Evolutionary conservation across 2,329 filamentous ascomycete species (phyloP).

Genomic region (Ceratocystis colombiana): DNA sequence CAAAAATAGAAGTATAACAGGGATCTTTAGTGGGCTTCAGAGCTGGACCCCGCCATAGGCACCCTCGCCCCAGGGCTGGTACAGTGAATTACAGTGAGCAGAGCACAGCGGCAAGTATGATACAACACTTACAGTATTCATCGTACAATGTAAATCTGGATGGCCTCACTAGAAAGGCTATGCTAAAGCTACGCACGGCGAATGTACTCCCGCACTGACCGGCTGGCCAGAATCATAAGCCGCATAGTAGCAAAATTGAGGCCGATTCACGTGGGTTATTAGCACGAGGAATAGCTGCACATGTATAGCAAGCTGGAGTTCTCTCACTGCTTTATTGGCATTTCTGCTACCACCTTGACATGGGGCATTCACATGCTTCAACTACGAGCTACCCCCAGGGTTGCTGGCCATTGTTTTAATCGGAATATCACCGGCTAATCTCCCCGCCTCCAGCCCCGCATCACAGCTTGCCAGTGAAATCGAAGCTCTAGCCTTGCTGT

Average conservation of each 20-base stretch:
- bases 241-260: not conserved
- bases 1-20: conserved; percentile 15
- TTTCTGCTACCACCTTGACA: not conserved
- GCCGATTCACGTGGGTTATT: not conserved
- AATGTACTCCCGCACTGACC: no score
- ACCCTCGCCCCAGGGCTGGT: not conserved
- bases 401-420: not conserved
- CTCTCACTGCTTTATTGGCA: no score
- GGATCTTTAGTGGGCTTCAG: conserved; percentile 16
- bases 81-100: not conserved
- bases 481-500: conserved; percentile 15
- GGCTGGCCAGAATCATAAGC: no score
- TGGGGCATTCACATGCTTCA: conserved; percentile 6
- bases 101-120: not conserved
- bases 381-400: not conserved
- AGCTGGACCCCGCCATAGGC: conserved; percentile 1
- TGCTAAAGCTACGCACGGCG: not conserved
- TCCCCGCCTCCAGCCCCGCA: conserved; percentile 14
- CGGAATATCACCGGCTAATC: conserved; percentile 12
- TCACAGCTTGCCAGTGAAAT: conserved; percentile 7
- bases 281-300: not conserved
- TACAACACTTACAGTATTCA: not conserved
- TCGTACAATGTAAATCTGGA: not conserved
- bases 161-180: not conserved
- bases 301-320: not conserved